Evolutionary conservation across 495 filamentous ascomycete species (phyloP).

Genomic region (Emericellopsis terricola): DNA sequence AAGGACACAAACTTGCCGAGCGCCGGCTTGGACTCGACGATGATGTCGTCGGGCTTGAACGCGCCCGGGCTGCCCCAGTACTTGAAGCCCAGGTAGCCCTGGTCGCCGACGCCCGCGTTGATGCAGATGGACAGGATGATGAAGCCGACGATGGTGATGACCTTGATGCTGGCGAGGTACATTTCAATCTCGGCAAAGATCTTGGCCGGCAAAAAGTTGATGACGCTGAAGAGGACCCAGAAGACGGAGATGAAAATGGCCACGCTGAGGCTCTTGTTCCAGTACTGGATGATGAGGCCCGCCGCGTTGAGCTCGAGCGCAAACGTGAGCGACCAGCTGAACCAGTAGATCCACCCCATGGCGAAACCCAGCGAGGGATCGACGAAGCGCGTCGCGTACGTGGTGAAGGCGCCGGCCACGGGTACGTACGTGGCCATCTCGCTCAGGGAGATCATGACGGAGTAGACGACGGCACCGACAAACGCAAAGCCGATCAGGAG

Average conservation of each 20-base stretch:
- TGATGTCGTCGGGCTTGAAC: conserved; percentile 37
- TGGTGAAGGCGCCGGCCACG: conserved; percentile 55
- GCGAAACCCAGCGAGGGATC: conserved; percentile 62
- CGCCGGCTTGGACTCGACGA: too few species aligned
- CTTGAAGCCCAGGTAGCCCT: conserved; percentile 49
- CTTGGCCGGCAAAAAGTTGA: conserved; percentile 50
- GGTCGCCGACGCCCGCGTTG: conserved; percentile 45
- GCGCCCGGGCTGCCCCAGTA: conserved; percentile 56
- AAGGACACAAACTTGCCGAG: conserved; percentile 28
- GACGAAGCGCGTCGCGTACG: conserved; percentile 55
- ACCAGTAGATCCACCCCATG: conserved; percentile 51
- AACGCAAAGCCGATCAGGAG: conserved; percentile 54
- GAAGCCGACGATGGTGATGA: conserved; percentile 54
- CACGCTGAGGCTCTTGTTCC: conserved; percentile 34
- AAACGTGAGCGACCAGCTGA: conserved; percentile 40
- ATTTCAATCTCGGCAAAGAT: conserved; percentile 63
- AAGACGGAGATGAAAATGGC: conserved; percentile 64
- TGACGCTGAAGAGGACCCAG: conserved; percentile 44
- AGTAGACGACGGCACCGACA: conserved; percentile 45
- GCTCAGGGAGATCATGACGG: conserved; percentile 37
- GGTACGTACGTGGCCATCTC: conserved; percentile 66
- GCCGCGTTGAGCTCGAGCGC: conserved; percentile 63
- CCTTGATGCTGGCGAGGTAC: conserved; percentile 56
- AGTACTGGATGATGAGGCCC: conserved; percentile 57
- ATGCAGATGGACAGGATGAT: conserved; percentile 49